Base-by-base conservation (phyloP, 129 eudicot species). In the Helichrysum umbraculigerum region DNA sequence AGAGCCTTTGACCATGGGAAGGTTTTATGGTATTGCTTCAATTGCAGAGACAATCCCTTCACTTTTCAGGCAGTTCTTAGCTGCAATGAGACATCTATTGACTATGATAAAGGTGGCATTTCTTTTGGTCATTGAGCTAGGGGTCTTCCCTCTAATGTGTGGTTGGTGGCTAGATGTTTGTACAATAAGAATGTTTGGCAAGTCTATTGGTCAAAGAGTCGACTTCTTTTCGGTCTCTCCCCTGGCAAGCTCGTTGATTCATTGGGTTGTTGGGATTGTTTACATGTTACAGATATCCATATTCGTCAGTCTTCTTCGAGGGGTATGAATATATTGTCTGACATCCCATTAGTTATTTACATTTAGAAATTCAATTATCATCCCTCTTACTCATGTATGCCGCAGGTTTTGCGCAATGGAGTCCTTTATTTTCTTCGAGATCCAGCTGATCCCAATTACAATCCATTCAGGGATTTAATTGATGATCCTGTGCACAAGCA, bases 161-260 rank as follows among this genome's bases (percentile, higher is more conserved):
- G 98, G 98, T 39, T 93, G 98, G 98, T 93, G 98, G 98, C 82
- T 93, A 78, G 98, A 93, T 82, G 80, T 93, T 72, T 90, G 98
- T 82, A 93, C 98, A 22, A 80, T 90, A 75, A 87, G 89, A 77
- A 93, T 93, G 98, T 93, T 93, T 84, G 98, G 98, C 72, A 93
- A 88, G 82, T 83, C 98, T 7, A 85, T 93, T 72, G 81, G 90
- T 12, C 91, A 93, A 68, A 87, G 97, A 70, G 87, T 90, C 34
- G 97, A 93, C 34, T 93, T 90, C 80, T 90, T 93, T 75, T 85
- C 96, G 22, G 87, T 72, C 22, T 90, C 97, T 37, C 98, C 97
- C 4, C 75, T 93, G 25, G 97, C 97, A 54, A 90, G 98, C 80
- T 93, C 97, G 6, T 84, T 93, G 86, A 85, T 93, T 77, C 98